phyloP scores from a whole-genome alignment of 352 stramenopile species.

The Thraustochytrium sp. region DNA sequence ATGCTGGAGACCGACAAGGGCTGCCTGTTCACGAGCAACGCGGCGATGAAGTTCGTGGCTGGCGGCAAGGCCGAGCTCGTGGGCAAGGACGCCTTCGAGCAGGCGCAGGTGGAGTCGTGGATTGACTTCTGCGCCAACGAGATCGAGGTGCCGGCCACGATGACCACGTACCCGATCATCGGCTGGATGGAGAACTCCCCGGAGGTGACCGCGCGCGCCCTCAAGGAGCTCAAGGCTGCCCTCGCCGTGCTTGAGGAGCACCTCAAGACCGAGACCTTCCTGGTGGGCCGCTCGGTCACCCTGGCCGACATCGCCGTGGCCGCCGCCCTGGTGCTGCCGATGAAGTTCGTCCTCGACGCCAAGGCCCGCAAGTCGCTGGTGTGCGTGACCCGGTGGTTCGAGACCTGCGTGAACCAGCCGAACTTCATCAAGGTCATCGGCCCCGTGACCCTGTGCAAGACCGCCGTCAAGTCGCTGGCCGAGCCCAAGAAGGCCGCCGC shows the following conservation, averaged over 20 bases:
- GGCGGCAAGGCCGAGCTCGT: constrained; percentile 70
- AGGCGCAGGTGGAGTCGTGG: constrained; percentile 81
- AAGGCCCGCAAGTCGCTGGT: constrained; percentile 75
- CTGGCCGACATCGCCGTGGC: constrained; percentile 82
- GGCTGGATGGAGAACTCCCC: constrained; percentile 72
- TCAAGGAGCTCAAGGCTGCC: constrained; percentile 73
- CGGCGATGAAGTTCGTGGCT: constrained; percentile 84
- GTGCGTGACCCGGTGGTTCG: constrained; percentile 83
- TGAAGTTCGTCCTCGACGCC: constrained; percentile 83
- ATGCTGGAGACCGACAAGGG: constrained; percentile 77
- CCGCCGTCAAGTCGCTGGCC: constrained; percentile 49
- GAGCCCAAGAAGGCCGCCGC: constrained; percentile 42
- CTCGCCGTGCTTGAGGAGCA: constrained; percentile 76
- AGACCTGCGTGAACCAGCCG: constrained; percentile 81
- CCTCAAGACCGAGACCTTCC: constrained; percentile 76
- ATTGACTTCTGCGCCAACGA: constrained; percentile 84
- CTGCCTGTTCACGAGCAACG: constrained; percentile 76
- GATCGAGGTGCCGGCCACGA: constrained; percentile 76
- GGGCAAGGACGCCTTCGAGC: constrained; percentile 79
- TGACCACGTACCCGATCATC: constrained; percentile 79
- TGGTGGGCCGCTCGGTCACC: constrained; percentile 83
- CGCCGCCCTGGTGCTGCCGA: constrained; percentile 81
- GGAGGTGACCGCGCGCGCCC: constrained; percentile 68
- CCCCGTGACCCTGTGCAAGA: constrained; percentile 72
- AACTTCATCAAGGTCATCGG: constrained; percentile 84